These are phyloP conservation scores for Geotrichum histeridarum DNA, from an alignment of 1,139 yeast species.

Conservation along the genomic window DNA sequence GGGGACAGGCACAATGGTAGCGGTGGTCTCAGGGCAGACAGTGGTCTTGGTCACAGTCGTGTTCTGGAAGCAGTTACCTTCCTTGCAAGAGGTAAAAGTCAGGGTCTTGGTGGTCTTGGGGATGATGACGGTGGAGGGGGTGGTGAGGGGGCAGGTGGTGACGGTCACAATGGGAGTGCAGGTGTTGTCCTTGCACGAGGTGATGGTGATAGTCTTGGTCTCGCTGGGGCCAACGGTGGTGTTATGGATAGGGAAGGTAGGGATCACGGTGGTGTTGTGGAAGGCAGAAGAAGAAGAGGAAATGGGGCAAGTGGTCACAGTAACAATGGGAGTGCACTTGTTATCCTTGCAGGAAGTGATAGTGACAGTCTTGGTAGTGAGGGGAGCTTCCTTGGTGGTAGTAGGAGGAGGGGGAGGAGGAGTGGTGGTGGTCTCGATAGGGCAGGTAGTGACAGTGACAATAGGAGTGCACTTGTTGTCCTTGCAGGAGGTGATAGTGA, in stretches of 20 bases:
- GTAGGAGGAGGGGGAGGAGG: slow-evolving; percentile 1
- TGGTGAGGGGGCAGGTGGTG: slow-evolving; percentile 3
- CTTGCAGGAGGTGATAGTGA: slow-evolving; percentile 15
- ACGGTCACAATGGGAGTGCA: slow-evolving; percentile 2
- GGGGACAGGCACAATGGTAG: slow-evolving; percentile 3
- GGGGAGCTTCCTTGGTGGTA: not conserved
- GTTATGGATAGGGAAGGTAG: not conserved
- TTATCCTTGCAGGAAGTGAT: slow-evolving; percentile 13
- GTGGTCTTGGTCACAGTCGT: slow-evolving; percentile 13
- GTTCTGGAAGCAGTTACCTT: not conserved
- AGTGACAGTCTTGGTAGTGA: slow-evolving; percentile 14
- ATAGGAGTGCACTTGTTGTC: not conserved
- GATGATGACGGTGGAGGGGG: not conserved
- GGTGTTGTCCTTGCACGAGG: slow-evolving; percentile 9
- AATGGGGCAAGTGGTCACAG: slow-evolving; percentile 18
- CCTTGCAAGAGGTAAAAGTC: slow-evolving; percentile 1
- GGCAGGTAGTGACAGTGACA: slow-evolving; percentile 5
- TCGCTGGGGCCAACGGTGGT: not conserved
- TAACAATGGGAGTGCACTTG: slow-evolving; percentile 4
- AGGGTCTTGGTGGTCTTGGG: slow-evolving; percentile 9
- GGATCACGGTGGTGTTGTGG: slow-evolving; percentile 2
- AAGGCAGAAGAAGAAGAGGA: too few relatives aligned
- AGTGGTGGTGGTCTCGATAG: slow-evolving; percentile 5
- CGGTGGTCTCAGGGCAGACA: not conserved
- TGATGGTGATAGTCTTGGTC: slow-evolving; percentile 6